These are phyloP conservation scores for Dothistroma pini DNA, from an alignment of 2,329 filamentous ascomycete genomes.

Conservation along the genomic window DNA sequence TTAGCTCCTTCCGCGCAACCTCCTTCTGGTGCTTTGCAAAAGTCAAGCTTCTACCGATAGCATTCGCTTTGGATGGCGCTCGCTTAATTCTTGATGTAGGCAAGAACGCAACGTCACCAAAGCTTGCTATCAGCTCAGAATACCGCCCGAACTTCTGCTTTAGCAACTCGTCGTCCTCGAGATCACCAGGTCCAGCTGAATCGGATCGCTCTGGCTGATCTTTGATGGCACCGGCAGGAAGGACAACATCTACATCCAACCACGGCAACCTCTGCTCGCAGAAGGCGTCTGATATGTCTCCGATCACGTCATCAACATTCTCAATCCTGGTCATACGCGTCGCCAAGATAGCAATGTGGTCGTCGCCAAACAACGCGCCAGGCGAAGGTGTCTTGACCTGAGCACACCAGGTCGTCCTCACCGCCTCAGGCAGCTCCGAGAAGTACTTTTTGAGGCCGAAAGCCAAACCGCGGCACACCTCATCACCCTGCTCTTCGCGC, in stretches of 20 bases:
- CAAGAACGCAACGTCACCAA: constrained; percentile 81
- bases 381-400: constrained; percentile 51
- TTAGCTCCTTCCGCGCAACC: constrained; percentile 80
- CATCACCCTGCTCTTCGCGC: constrained; percentile 91
- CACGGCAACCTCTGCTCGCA: constrained; percentile 79
- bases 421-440: constrained; percentile 71
- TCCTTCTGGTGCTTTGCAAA: constrained; percentile 81
- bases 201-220: constrained; percentile 19
- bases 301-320: constrained; percentile 67
- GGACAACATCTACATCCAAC: constrained; percentile 80
- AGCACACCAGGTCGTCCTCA: constrained; percentile 66
- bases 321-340: constrained; percentile 80
- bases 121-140: constrained; percentile 68
- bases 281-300: constrained; percentile 69
- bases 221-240: constrained; percentile 70
- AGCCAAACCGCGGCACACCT: constrained; percentile 83
- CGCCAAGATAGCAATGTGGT: constrained; percentile 88
- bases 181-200: constrained; percentile 25
- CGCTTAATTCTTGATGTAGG: constrained; percentile 80
- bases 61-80: constrained; percentile 80
- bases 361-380: constrained; percentile 76
- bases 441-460: constrained; percentile 96
- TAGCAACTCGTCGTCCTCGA: constrained; percentile 30
- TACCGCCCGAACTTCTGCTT: constrained; percentile 75
- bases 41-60: constrained; percentile 70